Conservation (phyloP, 345 rosid species). For the Hibiscus mutabilis region DNA sequence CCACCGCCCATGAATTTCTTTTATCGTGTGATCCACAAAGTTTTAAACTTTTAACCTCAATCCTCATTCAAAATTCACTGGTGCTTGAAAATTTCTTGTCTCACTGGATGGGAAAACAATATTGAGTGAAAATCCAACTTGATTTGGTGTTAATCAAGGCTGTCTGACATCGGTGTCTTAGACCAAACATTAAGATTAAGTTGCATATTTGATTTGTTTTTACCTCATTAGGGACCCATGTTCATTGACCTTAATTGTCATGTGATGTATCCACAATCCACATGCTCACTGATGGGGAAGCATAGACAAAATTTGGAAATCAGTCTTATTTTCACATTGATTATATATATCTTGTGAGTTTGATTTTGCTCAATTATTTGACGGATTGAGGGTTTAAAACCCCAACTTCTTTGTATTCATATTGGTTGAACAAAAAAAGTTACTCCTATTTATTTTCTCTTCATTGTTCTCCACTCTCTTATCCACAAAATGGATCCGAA, state of each 20-base stretch:
- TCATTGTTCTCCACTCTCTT: neutral
- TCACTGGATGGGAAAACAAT: too few species aligned
- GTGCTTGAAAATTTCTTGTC: neutral
- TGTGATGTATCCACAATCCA: neutral
- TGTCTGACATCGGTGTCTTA: too few species aligned
- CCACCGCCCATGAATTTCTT: neutral
- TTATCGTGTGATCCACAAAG: neutral
- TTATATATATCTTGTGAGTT: neutral
- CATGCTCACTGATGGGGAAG: too few species aligned
- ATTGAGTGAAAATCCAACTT: too few species aligned
- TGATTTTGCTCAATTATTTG: conserved; percentile 5
- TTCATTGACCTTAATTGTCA: neutral
- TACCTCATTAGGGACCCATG: neutral
- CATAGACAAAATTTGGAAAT: neutral
- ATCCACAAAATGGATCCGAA: neutral
- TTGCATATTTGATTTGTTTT: neutral
- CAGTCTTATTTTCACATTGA: neutral
- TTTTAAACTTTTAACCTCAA: neutral
- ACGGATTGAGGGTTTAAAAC: conserved; percentile 56
- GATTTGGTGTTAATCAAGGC: too few species aligned
- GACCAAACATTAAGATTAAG: neutral
- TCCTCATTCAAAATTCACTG: too few species aligned
- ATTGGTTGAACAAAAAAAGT: neutral
- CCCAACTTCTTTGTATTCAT: neutral
- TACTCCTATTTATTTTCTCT: neutral